A percentile compares a stretch with the other conserved stretches of the same genome.
phyloP scores from a whole-genome alignment of 768 basidiomycete genomes.

The Fistulinella prunicolor region DNA sequence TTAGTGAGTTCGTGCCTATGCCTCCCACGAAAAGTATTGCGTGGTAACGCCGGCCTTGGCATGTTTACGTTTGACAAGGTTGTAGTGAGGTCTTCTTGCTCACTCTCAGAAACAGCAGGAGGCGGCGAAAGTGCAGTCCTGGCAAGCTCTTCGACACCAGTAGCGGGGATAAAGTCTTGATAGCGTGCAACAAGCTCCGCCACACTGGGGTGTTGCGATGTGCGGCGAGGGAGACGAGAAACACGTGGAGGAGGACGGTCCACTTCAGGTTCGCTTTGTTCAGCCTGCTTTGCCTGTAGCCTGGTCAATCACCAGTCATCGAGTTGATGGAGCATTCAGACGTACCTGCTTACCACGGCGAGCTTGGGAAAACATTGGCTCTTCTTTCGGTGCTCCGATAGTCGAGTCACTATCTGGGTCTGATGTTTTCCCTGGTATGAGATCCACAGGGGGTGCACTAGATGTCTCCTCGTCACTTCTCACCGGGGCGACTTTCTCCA shows the following conservation, averaged over 20 bases:
- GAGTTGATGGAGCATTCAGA: not conserved
- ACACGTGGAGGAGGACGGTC: conserved; percentile 30
- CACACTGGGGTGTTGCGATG: conserved; percentile 59
- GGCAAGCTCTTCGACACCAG: conserved; percentile 67
- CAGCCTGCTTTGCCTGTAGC: conserved; percentile 21
- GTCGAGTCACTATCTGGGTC: conserved; percentile 85
- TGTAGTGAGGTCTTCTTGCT: conserved; percentile 55
- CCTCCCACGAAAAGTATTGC: conserved; percentile 43
- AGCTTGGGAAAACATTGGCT: conserved; percentile 11
- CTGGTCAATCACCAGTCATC: conserved; percentile 8
- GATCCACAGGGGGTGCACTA: conserved; percentile 6
- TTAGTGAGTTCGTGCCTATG: conserved; percentile 45
- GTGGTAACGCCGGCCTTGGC: conserved; percentile 28
- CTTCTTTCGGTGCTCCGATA: conserved; percentile 55
- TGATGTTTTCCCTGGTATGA: conserved; percentile 37
- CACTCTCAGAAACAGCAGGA: conserved; percentile 70
- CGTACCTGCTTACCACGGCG: conserved; percentile 29
- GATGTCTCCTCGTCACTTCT: conserved; percentile 19
- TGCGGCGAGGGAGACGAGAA: conserved; percentile 65
- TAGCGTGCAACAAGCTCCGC: conserved; percentile 85
- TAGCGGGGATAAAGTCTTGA: conserved; percentile 71
- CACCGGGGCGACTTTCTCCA: conserved; percentile 15
- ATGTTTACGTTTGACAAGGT: conserved; percentile 18
- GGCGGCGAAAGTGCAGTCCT: conserved; percentile 66
- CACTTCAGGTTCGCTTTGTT: conserved; percentile 18